These are phyloP conservation scores for Clonostachys rosea DNA, from an alignment of 2,329 filamentous ascomycete genomes.

Conservation along the genomic window DNA sequence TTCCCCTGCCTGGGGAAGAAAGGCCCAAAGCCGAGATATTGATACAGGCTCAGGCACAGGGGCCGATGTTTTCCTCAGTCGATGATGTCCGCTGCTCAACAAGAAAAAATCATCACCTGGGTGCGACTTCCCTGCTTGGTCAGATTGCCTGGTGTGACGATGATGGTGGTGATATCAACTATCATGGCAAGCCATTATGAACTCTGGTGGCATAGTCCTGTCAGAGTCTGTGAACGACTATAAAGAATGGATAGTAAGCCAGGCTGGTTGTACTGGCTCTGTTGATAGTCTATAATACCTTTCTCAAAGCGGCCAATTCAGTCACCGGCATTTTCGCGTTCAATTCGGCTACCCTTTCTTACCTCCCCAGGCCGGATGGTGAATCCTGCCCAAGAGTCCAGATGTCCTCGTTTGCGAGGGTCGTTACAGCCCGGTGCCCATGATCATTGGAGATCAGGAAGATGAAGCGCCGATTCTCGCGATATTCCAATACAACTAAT, in stretches of 20 bases:
- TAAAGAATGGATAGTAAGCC: slow-evolving; percentile 57
- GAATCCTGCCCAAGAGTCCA: slow-evolving; percentile 55
- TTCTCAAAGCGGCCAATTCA: slow-evolving; percentile 64
- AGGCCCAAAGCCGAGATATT: no score
- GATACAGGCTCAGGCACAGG: no score
- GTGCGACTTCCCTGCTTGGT: slow-evolving; percentile 68
- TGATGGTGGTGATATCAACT: slow-evolving; percentile 65
- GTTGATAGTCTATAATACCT: slow-evolving; percentile 56
- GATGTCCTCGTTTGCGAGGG: slow-evolving; percentile 50
- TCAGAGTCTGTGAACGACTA: slow-evolving; percentile 58
- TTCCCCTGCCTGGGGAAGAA: no score
- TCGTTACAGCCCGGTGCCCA: slow-evolving; percentile 41
- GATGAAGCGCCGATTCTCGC: slow-evolving; percentile 76
- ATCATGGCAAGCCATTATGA: slow-evolving; percentile 73
- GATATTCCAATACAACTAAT: slow-evolving; percentile 65
- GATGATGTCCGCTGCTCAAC: no score
- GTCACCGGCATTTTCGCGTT: slow-evolving; percentile 67
- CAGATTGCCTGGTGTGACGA: slow-evolving; percentile 70
- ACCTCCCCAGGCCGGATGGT: slow-evolving; percentile 71
- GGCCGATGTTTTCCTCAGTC: no score
- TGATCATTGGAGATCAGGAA: slow-evolving; percentile 68
- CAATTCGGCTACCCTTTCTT: slow-evolving; percentile 64
- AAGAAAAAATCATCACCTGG: slow-evolving; percentile 13
- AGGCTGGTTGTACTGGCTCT: slow-evolving; percentile 55
- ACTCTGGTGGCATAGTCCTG: slow-evolving; percentile 61